Evolutionary conservation across 208 protist genomes (phyloP).

Genomic region (Crithidia bombi): DNA sequence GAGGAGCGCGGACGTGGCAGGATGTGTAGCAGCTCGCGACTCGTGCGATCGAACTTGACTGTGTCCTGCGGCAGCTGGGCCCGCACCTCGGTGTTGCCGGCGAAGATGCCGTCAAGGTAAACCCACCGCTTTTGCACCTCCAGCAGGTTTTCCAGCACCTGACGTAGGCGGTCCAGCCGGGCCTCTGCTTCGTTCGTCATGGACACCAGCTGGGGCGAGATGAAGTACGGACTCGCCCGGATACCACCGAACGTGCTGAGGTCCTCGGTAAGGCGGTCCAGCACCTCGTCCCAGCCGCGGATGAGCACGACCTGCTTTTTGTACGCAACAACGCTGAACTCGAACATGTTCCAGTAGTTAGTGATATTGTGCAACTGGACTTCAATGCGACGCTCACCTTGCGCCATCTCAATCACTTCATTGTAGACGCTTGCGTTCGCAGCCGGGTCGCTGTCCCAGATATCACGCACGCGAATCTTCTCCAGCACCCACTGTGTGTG

Average conservation of each 20-base stretch:
- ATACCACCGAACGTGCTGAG: slow-evolving; percentile 94
- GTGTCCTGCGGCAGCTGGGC: slow-evolving; percentile 95
- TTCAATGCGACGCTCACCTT: slow-evolving; percentile 88
- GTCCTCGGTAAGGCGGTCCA: slow-evolving; percentile 95
- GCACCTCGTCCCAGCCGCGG: slow-evolving; percentile 97
- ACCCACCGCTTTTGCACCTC: slow-evolving; percentile 98
- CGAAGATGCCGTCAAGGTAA: slow-evolving; percentile 98
- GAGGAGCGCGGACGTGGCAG: slow-evolving; percentile 86
- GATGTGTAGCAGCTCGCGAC: slow-evolving; percentile 94
- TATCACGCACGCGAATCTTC: slow-evolving; percentile 82
- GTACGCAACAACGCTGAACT: slow-evolving; percentile 95
- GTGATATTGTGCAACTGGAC: slow-evolving; percentile 86
- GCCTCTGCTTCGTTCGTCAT: slow-evolving; percentile 91
- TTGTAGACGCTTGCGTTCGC: slow-evolving; percentile 95
- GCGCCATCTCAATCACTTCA: slow-evolving; percentile 88
- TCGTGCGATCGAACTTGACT: slow-evolving; percentile 93
- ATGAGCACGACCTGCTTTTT: slow-evolving; percentile 95
- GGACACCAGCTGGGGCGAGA: slow-evolving; percentile 64
- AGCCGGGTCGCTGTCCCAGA: slow-evolving; percentile 91
- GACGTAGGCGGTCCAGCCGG: slow-evolving; percentile 90
- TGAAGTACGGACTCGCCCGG: slow-evolving; percentile 97
- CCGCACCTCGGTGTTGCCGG: slow-evolving; percentile 94
- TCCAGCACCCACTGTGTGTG: slow-evolving; percentile 92
- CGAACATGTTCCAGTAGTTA: slow-evolving; percentile 92
- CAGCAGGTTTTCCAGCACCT: slow-evolving; percentile 93